phyloP scores from a whole-genome alignment of 2,329 filamentous ascomycete species.

The Orbilia javanica region DNA sequence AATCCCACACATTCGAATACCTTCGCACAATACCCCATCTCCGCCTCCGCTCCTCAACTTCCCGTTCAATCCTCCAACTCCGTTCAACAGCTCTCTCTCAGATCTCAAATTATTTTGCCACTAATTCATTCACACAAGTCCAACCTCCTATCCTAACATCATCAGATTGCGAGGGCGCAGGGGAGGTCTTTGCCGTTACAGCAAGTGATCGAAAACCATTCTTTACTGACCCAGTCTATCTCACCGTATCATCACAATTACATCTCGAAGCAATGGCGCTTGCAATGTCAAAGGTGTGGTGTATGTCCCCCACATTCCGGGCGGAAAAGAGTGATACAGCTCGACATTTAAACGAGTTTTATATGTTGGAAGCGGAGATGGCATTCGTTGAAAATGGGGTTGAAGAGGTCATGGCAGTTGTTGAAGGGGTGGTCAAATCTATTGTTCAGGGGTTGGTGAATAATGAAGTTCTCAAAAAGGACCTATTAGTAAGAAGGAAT shows the following conservation, averaged over 20 bases:
- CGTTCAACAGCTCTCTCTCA: slow-evolving; percentile 82
- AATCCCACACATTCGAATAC: slow-evolving; percentile 91
- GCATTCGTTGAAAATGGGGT: slow-evolving; percentile 78
- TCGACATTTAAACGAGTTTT: slow-evolving; percentile 95
- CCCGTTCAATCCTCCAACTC: slow-evolving; percentile 82
- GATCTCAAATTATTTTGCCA: slow-evolving; percentile 80
- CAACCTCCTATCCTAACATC: slow-evolving; percentile 96
- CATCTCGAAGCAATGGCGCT: slow-evolving; percentile 93
- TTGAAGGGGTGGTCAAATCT: slow-evolving; percentile 80
- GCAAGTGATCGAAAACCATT: slow-evolving; percentile 70
- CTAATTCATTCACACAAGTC: slow-evolving; percentile 80
- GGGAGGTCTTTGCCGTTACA: slow-evolving; percentile 80
- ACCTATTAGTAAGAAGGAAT: slow-evolving; percentile 64
- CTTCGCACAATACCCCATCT: slow-evolving; percentile 90
- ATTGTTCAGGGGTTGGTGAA: slow-evolving; percentile 67
- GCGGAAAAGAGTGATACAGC: slow-evolving; percentile 94
- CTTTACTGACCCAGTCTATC: slow-evolving; percentile 88
- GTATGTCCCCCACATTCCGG: slow-evolving; percentile 90
- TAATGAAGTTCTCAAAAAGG: slow-evolving; percentile 60
- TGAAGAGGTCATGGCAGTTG: slow-evolving; percentile 79
- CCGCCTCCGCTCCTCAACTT: slow-evolving; percentile 82
- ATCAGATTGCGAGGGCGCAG: slow-evolving; percentile 95
- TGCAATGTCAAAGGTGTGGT: slow-evolving; percentile 90
- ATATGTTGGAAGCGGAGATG: slow-evolving; percentile 96
- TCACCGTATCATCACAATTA: slow-evolving; percentile 94